Conservation (phyloP, 441 rosid genomes). For the Hypseocharis bilobata region DNA sequence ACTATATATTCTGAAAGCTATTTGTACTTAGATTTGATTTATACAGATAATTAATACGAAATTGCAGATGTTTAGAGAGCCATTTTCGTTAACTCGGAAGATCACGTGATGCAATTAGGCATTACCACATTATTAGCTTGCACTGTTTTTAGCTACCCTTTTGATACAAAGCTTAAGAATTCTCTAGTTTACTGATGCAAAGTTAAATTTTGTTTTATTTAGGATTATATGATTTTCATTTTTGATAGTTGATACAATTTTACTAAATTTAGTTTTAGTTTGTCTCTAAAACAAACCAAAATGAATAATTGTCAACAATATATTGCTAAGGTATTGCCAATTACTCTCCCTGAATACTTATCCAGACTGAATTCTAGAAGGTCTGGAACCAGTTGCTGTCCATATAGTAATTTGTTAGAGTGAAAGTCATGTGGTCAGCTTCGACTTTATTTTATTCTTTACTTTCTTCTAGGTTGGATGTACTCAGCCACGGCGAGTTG, state of each 20-base stretch:
- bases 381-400: not conserved
- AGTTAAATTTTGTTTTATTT: too few species aligned
- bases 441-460: slow-evolving; percentile 1
- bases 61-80: not conserved
- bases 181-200: not conserved
- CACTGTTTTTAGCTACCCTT: too few species aligned
- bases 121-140: too few species aligned
- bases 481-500: slow-evolving; percentile 95
- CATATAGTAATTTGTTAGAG: not conserved
- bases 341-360: not conserved
- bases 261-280: too few species aligned
- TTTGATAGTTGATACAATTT: not conserved
- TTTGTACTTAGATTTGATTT: not conserved
- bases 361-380: not conserved
- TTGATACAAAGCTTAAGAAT: not conserved
- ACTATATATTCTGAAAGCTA: not conserved
- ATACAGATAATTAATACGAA: not conserved
- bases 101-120: not conserved
- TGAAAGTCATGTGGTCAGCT: not conserved
- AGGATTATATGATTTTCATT: not conserved
- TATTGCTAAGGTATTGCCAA: too few species aligned
- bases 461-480: slow-evolving; percentile 58
- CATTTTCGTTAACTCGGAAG: not conserved
- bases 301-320: too few species aligned
- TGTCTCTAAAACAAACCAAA: too few species aligned